Evolutionary conservation across 2,329 filamentous ascomycete species (phyloP).

Genomic region (Macrophomina tecta): DNA sequence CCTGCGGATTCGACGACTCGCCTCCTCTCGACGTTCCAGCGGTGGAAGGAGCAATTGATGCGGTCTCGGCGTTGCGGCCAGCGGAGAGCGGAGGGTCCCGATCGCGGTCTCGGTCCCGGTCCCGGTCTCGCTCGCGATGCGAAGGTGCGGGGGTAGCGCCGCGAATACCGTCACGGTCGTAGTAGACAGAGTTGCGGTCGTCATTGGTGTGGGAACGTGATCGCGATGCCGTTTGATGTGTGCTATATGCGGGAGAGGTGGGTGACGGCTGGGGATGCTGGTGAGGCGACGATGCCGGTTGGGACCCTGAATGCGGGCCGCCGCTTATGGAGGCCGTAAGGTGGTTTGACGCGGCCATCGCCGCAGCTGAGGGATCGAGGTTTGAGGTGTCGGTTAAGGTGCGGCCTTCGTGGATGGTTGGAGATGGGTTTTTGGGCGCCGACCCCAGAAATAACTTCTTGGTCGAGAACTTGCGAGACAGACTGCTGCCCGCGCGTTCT

Average conservation of each 20-base stretch:
- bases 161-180: constrained; percentile 14
- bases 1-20: constrained; percentile 56
- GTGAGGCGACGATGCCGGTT: constrained; percentile 48
- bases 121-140: constrained; percentile 17
- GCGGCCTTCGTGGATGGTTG: constrained; percentile 54
- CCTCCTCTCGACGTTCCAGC: constrained; percentile 15
- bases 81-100: constrained; percentile 43
- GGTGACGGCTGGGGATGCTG: constrained; percentile 39
- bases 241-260: constrained; percentile 30
- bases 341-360: constrained; percentile 57
- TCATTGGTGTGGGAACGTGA: constrained; percentile 36
- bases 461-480: constrained; percentile 60
- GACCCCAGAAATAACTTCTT: constrained; percentile 59
- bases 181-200: constrained; percentile 29
- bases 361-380: constrained; percentile 58
- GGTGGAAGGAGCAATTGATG: constrained; percentile 30
- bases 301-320: constrained; percentile 32
- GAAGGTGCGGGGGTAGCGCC: constrained; percentile 21
- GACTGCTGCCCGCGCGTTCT: constrained; percentile 51
- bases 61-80: constrained; percentile 37
- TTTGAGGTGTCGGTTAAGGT: constrained; percentile 49
- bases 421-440: constrained; percentile 57
- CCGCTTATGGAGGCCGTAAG: constrained; percentile 55
- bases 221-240: constrained; percentile 13
- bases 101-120: constrained; percentile 17